Conservation (phyloP, 495 filamentous ascomycete genomes). For the Clohesyomyces aquaticus region DNA sequence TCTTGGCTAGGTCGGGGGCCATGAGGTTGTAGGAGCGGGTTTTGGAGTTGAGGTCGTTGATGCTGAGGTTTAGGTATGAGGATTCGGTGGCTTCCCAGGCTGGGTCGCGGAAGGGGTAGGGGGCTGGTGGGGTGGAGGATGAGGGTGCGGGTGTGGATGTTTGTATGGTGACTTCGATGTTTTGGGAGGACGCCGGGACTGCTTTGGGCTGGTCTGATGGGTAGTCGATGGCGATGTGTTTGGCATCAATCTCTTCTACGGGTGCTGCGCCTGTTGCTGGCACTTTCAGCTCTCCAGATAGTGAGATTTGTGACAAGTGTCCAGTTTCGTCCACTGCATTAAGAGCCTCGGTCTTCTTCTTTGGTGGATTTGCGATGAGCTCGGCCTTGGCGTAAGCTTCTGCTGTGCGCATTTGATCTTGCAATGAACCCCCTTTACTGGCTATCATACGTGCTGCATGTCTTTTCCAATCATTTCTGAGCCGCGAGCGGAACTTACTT, state of each 20-base stretch:
- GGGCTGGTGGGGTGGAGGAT: constrained; percentile 42
- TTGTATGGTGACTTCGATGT: background rate
- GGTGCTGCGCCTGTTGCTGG: background rate
- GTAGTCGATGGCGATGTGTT: constrained; percentile 1
- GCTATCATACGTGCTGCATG: constrained; percentile 82
- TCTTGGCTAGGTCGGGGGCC: constrained; percentile 88
- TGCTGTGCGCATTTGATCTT: constrained; percentile 74
- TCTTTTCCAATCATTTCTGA: constrained; percentile 84
- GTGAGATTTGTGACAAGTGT: constrained; percentile 52
- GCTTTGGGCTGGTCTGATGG: background rate
- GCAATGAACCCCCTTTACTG: constrained; percentile 75
- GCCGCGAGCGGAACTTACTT: constrained; percentile 68
- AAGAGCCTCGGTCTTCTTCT: constrained; percentile 54
- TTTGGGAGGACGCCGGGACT: background rate
- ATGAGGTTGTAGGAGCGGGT: constrained; percentile 93
- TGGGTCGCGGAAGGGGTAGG: constrained; percentile 64
- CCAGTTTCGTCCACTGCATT: constrained; percentile 50
- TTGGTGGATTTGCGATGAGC: constrained; percentile 51
- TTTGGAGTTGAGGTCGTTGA: constrained; percentile 76
- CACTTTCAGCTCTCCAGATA: constrained; percentile 48
- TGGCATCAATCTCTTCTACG: constrained; percentile 13
- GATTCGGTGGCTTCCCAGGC: constrained; percentile 70
- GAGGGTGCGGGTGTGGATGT: constrained; percentile 19
- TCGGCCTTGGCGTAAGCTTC: constrained; percentile 77
- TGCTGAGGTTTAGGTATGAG: constrained; percentile 76